A percentile compares a stretch with the other conserved stretches of the same genome.
phyloP scores from a whole-genome alignment of 129 eudicot genomes.

The Pulicaria dysenterica region DNA sequence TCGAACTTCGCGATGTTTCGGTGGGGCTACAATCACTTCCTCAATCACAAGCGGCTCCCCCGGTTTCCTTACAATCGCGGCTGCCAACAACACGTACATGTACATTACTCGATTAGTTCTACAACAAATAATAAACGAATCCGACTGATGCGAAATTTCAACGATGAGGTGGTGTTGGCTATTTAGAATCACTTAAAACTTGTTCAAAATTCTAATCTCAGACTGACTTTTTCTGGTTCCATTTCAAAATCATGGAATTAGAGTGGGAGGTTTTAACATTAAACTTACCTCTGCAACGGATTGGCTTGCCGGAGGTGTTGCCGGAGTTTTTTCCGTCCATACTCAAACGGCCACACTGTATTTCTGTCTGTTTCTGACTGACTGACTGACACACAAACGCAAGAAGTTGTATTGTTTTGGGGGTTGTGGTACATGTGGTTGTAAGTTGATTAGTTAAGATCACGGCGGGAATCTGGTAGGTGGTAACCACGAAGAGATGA shows the following conservation, averaged over 20 bases:
- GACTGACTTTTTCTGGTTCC: no score
- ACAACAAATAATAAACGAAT: neutral
- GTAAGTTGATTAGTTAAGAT: neutral
- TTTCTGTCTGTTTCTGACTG: no score
- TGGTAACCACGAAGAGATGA: neutral
- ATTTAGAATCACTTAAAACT: neutral
- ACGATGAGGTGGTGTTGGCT: neutral
- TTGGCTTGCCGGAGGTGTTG: conserved; percentile 63
- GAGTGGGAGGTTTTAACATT: neutral
- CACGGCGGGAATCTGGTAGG: neutral
- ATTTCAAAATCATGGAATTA: neutral
- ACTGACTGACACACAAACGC: neutral
- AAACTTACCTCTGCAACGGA: conserved; percentile 53
- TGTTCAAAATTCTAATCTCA: neutral
- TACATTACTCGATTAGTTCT: neutral
- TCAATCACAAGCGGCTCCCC: conserved; percentile 77
- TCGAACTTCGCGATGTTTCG: conserved; percentile 62
- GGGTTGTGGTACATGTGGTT: neutral
- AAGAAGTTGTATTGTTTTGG: neutral
- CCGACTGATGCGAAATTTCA: neutral
- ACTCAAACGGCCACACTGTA: neutral
- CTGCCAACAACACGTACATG: conserved; percentile 29
- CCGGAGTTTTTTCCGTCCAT: conserved; percentile 34
- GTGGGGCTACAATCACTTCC: conserved; percentile 66
- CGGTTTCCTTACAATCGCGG: conserved; percentile 70